phyloP scores from a whole-genome alignment of 2,329 filamentous ascomycete species.

The Nigrograna mackinnonii region DNA sequence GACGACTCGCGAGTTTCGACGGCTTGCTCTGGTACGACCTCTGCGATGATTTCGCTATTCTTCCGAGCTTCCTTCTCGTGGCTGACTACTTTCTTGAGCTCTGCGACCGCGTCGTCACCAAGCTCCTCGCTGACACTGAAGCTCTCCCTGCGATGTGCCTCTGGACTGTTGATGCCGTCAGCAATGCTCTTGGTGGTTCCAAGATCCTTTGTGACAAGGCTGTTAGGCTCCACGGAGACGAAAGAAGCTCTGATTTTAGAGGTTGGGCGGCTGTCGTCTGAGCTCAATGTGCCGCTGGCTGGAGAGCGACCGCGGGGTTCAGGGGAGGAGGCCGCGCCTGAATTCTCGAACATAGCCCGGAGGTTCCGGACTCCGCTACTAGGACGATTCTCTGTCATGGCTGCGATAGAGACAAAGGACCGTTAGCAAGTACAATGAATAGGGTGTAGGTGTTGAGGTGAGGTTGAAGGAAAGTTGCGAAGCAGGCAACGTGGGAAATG shows the following conservation, averaged over 20 bases:
- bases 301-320: constrained; percentile 50
- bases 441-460: too few species aligned
- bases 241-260: constrained; percentile 54
- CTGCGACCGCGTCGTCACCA: constrained; percentile 32
- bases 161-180: constrained; percentile 28
- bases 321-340: constrained; percentile 39
- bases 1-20: constrained; percentile 44
- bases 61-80: constrained; percentile 44
- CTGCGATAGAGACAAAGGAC: too few species aligned
- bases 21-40: constrained; percentile 47
- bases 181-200: constrained; percentile 22
- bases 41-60: constrained; percentile 37
- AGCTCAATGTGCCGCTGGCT: constrained; percentile 33
- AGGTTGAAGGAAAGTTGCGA: too few species aligned
- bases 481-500: too few species aligned
- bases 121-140: constrained; percentile 45
- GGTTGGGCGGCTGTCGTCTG: constrained; percentile 38
- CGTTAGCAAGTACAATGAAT: too few species aligned
- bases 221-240: constrained; percentile 46
- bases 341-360: constrained; percentile 54
- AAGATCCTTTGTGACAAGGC: constrained; percentile 20
- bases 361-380: constrained; percentile 51
- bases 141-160: constrained; percentile 42
- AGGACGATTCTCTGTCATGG: constrained; percentile 48
- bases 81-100: constrained; percentile 44